Conservation (phyloP, 164 flowering plant species). For the Buxus sempervirens region DNA sequence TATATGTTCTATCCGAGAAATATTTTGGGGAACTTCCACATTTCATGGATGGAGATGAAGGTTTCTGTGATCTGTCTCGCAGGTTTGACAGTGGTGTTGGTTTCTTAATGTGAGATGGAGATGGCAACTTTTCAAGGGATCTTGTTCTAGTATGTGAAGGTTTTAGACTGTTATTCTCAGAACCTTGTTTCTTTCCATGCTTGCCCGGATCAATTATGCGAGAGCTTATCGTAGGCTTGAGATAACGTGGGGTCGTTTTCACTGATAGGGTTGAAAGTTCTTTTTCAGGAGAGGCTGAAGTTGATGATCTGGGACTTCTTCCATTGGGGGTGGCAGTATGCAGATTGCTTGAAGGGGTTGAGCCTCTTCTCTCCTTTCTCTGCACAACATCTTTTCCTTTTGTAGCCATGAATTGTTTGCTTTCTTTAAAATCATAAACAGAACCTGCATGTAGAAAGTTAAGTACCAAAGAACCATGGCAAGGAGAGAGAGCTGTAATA, state of each 20-base stretch:
- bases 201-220: slow-evolving; percentile 25
- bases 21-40: slow-evolving; percentile 13
- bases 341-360: slow-evolving; percentile 17
- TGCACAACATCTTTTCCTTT: slow-evolving; percentile 18
- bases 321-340: slow-evolving; percentile 10
- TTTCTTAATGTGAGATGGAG: slow-evolving; percentile 20
- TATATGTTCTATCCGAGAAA: slow-evolving; percentile 15
- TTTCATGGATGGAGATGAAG: slow-evolving; percentile 20
- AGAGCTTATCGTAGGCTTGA: slow-evolving; percentile 45
- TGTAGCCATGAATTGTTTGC: slow-evolving; percentile 33
- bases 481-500: too few species aligned
- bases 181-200: slow-evolving; percentile 25
- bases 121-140: slow-evolving; percentile 42
- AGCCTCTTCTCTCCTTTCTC: slow-evolving; percentile 24
- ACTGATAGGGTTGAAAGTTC: slow-evolving; percentile 13
- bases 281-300: slow-evolving; percentile 11
- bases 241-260: slow-evolving; percentile 41
- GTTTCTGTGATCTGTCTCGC: slow-evolving; percentile 17
- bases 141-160: slow-evolving; percentile 24
- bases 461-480: not conserved
- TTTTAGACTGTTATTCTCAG: slow-evolving; percentile 12
- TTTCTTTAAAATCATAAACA: too few species aligned
- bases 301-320: slow-evolving; percentile 7
- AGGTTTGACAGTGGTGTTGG: slow-evolving; percentile 12
- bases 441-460: not conserved